phyloP scores from a whole-genome alignment of 371 early-diverging fungal genomes.

The Zychaea mexicana region DNA sequence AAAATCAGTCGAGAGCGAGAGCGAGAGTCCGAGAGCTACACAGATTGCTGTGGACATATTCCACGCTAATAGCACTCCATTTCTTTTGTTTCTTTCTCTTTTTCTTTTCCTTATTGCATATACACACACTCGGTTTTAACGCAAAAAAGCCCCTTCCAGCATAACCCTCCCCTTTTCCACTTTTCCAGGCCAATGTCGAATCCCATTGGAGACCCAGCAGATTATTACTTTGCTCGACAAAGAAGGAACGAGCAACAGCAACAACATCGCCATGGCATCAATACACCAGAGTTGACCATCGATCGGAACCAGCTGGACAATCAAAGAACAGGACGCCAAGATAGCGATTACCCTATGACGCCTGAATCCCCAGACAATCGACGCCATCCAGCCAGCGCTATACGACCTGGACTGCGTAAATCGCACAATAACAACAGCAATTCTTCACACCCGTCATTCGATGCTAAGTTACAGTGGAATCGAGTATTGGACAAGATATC shows the following conservation, averaged over 20 bases:
- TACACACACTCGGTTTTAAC: too few relatives aligned
- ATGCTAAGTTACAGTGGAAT: neutral
- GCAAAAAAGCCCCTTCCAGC: too few relatives aligned
- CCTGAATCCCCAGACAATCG: neutral
- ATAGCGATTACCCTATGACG: neutral
- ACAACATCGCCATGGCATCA: neutral
- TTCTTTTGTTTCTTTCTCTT: too few relatives aligned
- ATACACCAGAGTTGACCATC: constrained; percentile 5
- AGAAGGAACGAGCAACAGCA: neutral
- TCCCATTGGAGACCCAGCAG: constrained; percentile 40
- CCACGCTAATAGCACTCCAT: too few relatives aligned
- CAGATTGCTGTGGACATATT: too few relatives aligned
- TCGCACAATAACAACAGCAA: neutral
- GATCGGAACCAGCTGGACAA: neutral
- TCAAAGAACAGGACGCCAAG: neutral
- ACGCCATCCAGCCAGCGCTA: neutral
- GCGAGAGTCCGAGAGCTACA: too few relatives aligned
- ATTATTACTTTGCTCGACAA: constrained; percentile 20
- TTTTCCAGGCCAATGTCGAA: constrained; percentile 27
- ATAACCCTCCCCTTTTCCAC: neutral
- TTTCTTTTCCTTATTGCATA: too few relatives aligned
- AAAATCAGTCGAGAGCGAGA: too few relatives aligned
- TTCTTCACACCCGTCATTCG: neutral
- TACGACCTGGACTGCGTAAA: neutral
- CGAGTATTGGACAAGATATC: neutral